Percentiles rank a stretch among this genome's conserved stretches.
These are phyloP conservation scores for Heliocybe sulcata DNA, from an alignment of 1,284 basidiomycete species.

Conservation along the genomic window DNA sequence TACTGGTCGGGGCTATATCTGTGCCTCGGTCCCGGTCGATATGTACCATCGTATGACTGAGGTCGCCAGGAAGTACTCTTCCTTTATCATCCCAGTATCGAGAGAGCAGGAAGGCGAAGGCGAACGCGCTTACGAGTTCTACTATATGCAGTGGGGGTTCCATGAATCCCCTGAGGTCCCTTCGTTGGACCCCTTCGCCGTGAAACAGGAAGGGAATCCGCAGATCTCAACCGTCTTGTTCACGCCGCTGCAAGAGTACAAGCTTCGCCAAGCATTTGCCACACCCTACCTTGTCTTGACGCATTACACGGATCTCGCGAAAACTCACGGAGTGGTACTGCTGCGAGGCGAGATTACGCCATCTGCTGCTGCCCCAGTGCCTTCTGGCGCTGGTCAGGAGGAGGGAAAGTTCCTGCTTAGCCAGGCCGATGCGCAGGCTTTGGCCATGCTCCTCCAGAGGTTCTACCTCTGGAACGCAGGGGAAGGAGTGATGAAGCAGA, in stretches of 20 bases:
- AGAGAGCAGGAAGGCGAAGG: slow-evolving; percentile 22
- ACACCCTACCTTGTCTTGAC: slow-evolving; percentile 90
- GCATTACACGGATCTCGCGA: slow-evolving; percentile 85
- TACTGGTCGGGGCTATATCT: slow-evolving; percentile 77
- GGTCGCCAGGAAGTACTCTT: slow-evolving; percentile 58
- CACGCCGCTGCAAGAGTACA: slow-evolving; percentile 94
- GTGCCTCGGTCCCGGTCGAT: slow-evolving; percentile 67
- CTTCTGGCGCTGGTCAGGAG: slow-evolving; percentile 12
- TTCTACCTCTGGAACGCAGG: slow-evolving; percentile 71
- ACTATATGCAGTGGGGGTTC: slow-evolving; percentile 82
- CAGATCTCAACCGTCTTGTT: slow-evolving; percentile 73
- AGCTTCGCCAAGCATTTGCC: slow-evolving; percentile 79
- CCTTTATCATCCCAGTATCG: slow-evolving; percentile 69
- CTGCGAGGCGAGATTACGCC: slow-evolving; percentile 91
- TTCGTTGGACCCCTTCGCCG: slow-evolving; percentile 31
- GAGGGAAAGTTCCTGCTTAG: slow-evolving; percentile 50
- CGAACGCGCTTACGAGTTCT: slow-evolving; percentile 73
- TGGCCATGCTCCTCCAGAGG: slow-evolving; percentile 73
- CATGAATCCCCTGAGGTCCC: slow-evolving; percentile 60
- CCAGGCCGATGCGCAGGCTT: slow-evolving; percentile 77
- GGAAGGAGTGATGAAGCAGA: slow-evolving; percentile 14
- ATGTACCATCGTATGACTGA: slow-evolving; percentile 69
- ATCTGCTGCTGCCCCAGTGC: slow-evolving; percentile 32
- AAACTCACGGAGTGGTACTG: slow-evolving; percentile 79
- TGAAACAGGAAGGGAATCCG: slow-evolving; percentile 34